Evolutionary conservation across 495 filamentous ascomycete species (phyloP).

Genomic region (Parathielavia appendiculata): DNA sequence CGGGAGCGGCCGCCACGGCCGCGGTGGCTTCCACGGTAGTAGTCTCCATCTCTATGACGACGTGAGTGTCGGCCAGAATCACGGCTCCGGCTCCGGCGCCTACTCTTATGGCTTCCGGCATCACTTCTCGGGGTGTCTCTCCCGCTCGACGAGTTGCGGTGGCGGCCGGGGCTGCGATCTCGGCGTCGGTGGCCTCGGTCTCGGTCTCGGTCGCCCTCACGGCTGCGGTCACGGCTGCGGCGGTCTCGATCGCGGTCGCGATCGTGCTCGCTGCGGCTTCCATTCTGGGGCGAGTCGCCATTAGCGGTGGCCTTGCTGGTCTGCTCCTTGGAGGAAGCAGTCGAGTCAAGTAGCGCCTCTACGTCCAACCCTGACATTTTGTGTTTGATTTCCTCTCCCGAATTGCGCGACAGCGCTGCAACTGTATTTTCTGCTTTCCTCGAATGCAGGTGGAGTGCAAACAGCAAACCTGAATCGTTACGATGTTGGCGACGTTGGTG

Average conservation of each 20-base stretch:
- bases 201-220: slow-evolving; percentile 50
- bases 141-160: slow-evolving; percentile 36
- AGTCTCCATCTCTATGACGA: slow-evolving; percentile 74
- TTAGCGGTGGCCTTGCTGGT: slow-evolving; percentile 30
- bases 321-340: slow-evolving; percentile 58
- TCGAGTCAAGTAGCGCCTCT: slow-evolving; percentile 88
- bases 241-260: slow-evolving; percentile 34
- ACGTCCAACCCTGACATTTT: slow-evolving; percentile 87
- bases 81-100: slow-evolving; percentile 75
- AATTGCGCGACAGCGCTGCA: neutral
- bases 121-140: slow-evolving; percentile 68
- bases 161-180: slow-evolving; percentile 62
- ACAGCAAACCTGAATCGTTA: neutral
- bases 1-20: slow-evolving; percentile 51
- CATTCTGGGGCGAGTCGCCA: slow-evolving; percentile 50
- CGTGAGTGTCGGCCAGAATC: slow-evolving; percentile 75
- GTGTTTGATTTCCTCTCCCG: neutral
- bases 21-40: slow-evolving; percentile 61
- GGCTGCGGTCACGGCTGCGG: slow-evolving; percentile 29
- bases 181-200: slow-evolving; percentile 58
- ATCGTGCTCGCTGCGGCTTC: slow-evolving; percentile 46
- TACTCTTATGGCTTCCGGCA: slow-evolving; percentile 78
- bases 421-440: neutral
- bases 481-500: slow-evolving; percentile 1
- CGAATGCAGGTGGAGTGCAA: neutral